Evolutionary conservation across 163 green algal genomes (phyloP).

Genomic region (Volvox carteri): DNA sequence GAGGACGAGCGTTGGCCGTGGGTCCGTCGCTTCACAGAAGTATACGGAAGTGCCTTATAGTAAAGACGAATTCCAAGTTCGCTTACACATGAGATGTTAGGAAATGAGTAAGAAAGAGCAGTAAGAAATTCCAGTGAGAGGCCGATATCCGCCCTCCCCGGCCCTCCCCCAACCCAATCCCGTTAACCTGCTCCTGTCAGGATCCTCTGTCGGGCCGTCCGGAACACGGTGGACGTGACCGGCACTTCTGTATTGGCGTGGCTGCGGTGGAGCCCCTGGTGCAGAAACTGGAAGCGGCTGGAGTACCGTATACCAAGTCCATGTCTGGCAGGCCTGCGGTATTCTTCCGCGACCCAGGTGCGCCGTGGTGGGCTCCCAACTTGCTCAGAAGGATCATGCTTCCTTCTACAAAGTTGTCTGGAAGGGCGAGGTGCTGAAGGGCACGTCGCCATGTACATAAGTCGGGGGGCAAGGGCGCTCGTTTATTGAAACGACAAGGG

Average conservation of each 20-base stretch:
- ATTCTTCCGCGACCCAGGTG: conserved; percentile 96
- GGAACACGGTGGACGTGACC: conserved; percentile 92
- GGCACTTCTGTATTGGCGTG: conserved; percentile 94
- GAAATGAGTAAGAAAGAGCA: too few relatives aligned
- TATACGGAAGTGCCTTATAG: not conserved
- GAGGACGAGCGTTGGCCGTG: not conserved
- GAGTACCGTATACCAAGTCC: conserved; percentile 88
- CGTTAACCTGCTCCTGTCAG: not conserved
- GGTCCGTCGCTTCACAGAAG: too few relatives aligned
- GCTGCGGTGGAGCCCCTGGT: conserved; percentile 82
- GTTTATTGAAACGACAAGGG: too few relatives aligned
- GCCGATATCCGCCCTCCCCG: too few relatives aligned
- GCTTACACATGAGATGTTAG: not conserved
- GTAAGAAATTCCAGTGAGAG: too few relatives aligned
- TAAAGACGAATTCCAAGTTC: not conserved
- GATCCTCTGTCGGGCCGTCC: conserved; percentile 69
- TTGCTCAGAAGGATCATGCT: too few relatives aligned
- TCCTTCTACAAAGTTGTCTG: too few relatives aligned
- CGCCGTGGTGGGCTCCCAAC: too few relatives aligned
- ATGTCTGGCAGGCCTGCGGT: conserved; percentile 92
- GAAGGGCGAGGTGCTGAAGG: too few relatives aligned
- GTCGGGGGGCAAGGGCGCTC: too few relatives aligned
- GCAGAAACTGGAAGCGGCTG: conserved; percentile 80
- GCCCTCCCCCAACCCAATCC: too few relatives aligned
- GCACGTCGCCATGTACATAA: too few relatives aligned